Evolutionary conservation across 768 basidiomycete genomes (phyloP), one percentile per base, ranked within the genome.

Genomic region (Tylopilus rubrobrunneus): DNA sequence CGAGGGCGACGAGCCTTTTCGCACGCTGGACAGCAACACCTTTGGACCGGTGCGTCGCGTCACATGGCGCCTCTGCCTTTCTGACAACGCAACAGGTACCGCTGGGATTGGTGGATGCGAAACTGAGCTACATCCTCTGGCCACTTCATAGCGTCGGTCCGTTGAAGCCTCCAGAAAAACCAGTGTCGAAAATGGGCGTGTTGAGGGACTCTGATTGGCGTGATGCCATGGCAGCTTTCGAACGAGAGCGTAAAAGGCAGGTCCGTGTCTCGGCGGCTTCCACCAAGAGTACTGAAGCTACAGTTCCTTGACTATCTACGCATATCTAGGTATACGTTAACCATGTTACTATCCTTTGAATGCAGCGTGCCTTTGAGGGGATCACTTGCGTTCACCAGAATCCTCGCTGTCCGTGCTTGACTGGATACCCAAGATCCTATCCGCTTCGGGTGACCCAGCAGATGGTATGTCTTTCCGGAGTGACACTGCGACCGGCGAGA

Each of bases 21-120:
- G 80, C 52, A 86, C 82, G 9, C 76, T 83, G 49, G 88, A 89
- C 61, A 89, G 86, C 71, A 89, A 88, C 65, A 67, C 72, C 1
- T 87, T 86, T 66, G 87, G 88, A 8, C 83, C 87, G 8, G 86
- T 87, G 64, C 55, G 77, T 69, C 17, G 36, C 36, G 11, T 7
- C 36, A 37, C 36, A 15, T 15, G 33, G 11, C 15, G 15, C 17
- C 15, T 17, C 36, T 31, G 10, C 29, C 29, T 17, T 14, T 29
- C 17, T n/a, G 44, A 21, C 17, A n/a, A 25, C 12, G 10, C 28
- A 23, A 37, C 29, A 57, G 61, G 61, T 84, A 5, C 77, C 83
- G 1, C 62, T 74, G 28, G 77, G 72, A 12, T 70, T 83, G 49
- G 69, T 83, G 36, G 75, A 82, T 45, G 78, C 81, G 3, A 80